Base-by-base conservation (phyloP, 768 basidiomycete genomes). In the Xerocomellus chrysenteron region DNA sequence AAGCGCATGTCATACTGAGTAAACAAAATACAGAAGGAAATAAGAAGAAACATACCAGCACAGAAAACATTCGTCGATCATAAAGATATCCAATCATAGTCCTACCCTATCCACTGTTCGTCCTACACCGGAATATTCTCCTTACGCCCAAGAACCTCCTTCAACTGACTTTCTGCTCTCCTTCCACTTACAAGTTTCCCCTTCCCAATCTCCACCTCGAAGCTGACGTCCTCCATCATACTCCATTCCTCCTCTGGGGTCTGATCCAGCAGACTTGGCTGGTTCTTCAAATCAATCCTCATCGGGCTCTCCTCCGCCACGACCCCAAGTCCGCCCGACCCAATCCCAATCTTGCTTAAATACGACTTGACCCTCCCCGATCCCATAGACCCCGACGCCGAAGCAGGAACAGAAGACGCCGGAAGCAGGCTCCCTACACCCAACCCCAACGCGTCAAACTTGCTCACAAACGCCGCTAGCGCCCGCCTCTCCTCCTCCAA, bases 401-500 rank as follows among this genome's bases (percentile, higher is more conserved):
- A 28, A 14, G 21, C 46, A 12, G 65, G 16, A 21, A 12, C 55
- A 16, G 58, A 53, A 30, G 64, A n/a, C 19, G 79, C 70, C 5
- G 75, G 65, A 2, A 78, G 64, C 17, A 70, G 55, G 6, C 64
- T 58, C 14, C 74, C 73, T 10, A 72, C 68, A 0, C 78, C 78
- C 33, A 88, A 66, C 0, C 87, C 87, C 28, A 90, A 71, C 12
- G 89, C 79, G 71, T 94, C 92, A 64, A 93, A 91, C 68, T 88
- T 90, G 69, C 77, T 79, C 44, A 94, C 92, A 63, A 94, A 94
- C 7, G 89, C 81, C 4, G 88, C 82, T 40, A 94, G 77, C 10
- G 89, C 91, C 24, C 84, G 77, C 37, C 90, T 81, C 72, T 93
- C 90, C 43, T 86, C 86, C 68, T 93, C 90, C 49, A 92, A 71